Percentiles rank a stretch among this genome's conserved stretches.
These are phyloP conservation scores for Acanthamoeba triangularis DNA, from an alignment of 208 protist genomes.

Conservation along the genomic window DNA sequence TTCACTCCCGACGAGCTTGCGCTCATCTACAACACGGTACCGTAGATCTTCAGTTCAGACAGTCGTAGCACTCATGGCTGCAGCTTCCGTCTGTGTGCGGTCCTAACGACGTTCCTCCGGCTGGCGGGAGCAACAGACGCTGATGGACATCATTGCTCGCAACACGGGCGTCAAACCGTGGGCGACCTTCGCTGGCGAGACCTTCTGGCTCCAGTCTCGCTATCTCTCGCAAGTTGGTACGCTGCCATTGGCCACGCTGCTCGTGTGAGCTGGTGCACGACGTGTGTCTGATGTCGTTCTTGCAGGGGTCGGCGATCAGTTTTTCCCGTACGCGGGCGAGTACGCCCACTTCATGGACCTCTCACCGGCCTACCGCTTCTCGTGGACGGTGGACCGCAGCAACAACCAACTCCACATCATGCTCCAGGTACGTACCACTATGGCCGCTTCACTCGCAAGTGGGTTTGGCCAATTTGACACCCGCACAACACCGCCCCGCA, in stretches of 20 bases:
- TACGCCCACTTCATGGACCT: conserved; percentile 45
- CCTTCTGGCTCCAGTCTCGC: conserved; percentile 22
- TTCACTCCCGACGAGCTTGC: conserved; percentile 42
- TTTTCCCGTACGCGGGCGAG: conserved; percentile 37
- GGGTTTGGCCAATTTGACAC: not conserved
- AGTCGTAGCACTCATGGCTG: not conserved
- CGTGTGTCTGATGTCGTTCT: no score
- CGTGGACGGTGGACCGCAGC: not conserved
- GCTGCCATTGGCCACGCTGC: not conserved
- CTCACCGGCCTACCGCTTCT: conserved; percentile 50
- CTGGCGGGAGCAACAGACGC: not conserved
- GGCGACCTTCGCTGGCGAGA: conserved; percentile 2
- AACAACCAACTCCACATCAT: conserved; percentile 23
- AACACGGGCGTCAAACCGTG: not conserved
- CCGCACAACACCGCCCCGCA: not conserved
- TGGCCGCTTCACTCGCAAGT: not conserved
- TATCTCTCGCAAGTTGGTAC: conserved; percentile 1
- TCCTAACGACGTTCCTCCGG: not conserved
- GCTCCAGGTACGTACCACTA: not conserved
- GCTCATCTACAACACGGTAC: conserved; percentile 63
- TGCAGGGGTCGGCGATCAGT: not conserved
- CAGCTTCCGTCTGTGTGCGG: not conserved
- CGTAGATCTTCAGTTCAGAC: not conserved
- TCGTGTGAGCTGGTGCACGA: not conserved
- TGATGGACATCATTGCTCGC: conserved; percentile 22